Conservation (phyloP, 495 filamentous ascomycete species). For the Penicillium ochrochloron region DNA sequence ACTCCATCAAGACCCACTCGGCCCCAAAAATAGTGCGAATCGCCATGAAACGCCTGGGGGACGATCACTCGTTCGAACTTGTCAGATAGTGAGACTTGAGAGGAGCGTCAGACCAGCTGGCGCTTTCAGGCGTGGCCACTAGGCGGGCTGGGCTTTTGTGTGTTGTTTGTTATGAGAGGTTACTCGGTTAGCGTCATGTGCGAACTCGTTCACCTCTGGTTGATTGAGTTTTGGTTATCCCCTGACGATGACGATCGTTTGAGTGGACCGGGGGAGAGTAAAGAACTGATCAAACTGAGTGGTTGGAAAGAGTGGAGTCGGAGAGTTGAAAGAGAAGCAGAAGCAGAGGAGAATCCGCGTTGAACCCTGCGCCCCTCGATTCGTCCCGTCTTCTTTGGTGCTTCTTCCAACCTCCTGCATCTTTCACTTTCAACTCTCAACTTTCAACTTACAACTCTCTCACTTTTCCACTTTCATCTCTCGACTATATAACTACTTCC, state of each 20-base stretch:
- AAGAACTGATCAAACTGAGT: neutral
- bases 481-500: slow-evolving; percentile 4
- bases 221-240: neutral
- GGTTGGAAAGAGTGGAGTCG: neutral
- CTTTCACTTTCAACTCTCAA: neutral
- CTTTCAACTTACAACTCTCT: neutral
- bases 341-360: neutral
- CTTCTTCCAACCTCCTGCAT: slow-evolving; percentile 1
- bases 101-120: slow-evolving; percentile 2
- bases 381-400: neutral
- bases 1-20: slow-evolving; percentile 6
- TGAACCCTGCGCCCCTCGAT: neutral
- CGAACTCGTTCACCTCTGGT: neutral
- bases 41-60: slow-evolving; percentile 8
- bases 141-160: neutral
- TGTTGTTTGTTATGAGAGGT: neutral
- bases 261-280: neutral
- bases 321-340: neutral
- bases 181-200: slow-evolving; percentile 2
- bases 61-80: slow-evolving; percentile 3
- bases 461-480: neutral
- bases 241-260: slow-evolving; percentile 7
- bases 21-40: slow-evolving; percentile 7
- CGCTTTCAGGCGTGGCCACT: neutral
- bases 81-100: slow-evolving; percentile 17